Percentiles rank a stretch among this genome's conserved stretches.
These are phyloP conservation scores for Phytopythium chamaehyphon DNA, from an alignment of 352 stramenopile genomes.

Conservation along the genomic window DNA sequence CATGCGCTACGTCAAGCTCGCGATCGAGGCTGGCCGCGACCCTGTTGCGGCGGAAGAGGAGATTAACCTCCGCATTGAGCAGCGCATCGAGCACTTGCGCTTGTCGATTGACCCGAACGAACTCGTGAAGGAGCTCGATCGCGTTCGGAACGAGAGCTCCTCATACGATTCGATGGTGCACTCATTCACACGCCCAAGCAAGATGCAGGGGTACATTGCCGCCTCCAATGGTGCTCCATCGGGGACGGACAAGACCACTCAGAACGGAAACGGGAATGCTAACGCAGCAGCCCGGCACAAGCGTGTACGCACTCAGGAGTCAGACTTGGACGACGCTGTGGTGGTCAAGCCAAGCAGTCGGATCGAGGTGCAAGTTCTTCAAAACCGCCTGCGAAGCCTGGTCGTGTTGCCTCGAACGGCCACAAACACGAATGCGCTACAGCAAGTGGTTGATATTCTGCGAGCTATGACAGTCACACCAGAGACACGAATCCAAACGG, in stretches of 20 bases:
- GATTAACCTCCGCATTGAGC: slow-evolving; percentile 73
- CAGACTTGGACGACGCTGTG: slow-evolving; percentile 55
- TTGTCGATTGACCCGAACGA: slow-evolving; percentile 69
- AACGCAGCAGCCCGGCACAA: slow-evolving; percentile 28
- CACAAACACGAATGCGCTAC: slow-evolving; percentile 57
- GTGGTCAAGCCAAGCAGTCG: slow-evolving; percentile 65
- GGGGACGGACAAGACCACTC: slow-evolving; percentile 29
- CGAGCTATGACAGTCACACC: slow-evolving; percentile 66
- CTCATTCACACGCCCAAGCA: slow-evolving; percentile 54
- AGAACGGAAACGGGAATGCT: background rate
- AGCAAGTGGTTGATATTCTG: slow-evolving; percentile 80
- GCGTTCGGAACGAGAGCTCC: slow-evolving; percentile 57
- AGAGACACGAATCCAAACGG: slow-evolving; percentile 70
- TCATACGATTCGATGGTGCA: slow-evolving; percentile 61
- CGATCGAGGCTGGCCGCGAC: slow-evolving; percentile 59
- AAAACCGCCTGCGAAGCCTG: slow-evolving; percentile 65
- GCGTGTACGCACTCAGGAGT: slow-evolving; percentile 53
- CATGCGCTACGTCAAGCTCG: slow-evolving; percentile 72
- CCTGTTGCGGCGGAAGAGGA: slow-evolving; percentile 62
- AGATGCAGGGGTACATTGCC: slow-evolving; percentile 53
- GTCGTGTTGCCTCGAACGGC: slow-evolving; percentile 50
- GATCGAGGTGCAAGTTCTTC: slow-evolving; percentile 59
- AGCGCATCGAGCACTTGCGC: slow-evolving; percentile 69
- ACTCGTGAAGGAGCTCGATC: slow-evolving; percentile 75
- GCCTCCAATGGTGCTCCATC: slow-evolving; percentile 49